Evolutionary conservation across 1,284 basidiomycete species (phyloP).

Genomic region (Rhodotorula sp.): DNA sequence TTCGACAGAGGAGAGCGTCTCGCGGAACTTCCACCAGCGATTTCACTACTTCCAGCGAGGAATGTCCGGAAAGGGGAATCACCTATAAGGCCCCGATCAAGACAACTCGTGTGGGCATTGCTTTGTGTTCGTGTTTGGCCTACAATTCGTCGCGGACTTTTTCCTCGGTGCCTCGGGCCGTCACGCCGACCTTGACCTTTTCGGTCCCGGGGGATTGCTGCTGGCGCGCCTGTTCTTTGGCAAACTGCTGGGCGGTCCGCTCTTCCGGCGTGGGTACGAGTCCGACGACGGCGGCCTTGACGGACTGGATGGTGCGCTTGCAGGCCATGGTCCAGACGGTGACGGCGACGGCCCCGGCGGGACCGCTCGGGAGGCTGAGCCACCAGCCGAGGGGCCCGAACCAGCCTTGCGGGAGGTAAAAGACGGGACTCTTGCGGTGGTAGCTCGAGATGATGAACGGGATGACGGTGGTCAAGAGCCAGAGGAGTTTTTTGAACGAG

Average conservation of each 20-base stretch:
- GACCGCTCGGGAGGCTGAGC: slow-evolving; percentile 75
- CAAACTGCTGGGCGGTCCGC: slow-evolving; percentile 24
- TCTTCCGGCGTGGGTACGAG: slow-evolving; percentile 23
- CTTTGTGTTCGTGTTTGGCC: not conserved
- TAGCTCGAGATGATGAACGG: slow-evolving; percentile 83
- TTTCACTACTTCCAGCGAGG: no score
- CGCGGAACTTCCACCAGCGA: no score
- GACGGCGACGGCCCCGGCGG: slow-evolving; percentile 79
- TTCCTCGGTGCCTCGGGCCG: slow-evolving; percentile 7
- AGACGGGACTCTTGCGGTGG: slow-evolving; percentile 82
- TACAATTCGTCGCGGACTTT: slow-evolving; percentile 28
- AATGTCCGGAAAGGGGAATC: no score
- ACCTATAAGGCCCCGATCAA: no score
- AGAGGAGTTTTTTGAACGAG: slow-evolving; percentile 71
- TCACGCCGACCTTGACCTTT: slow-evolving; percentile 24
- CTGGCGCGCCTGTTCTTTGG: slow-evolving; percentile 10
- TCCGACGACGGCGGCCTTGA: slow-evolving; percentile 69
- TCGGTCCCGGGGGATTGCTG: no score
- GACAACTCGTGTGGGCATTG: no score
- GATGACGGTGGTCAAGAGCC: slow-evolving; percentile 77
- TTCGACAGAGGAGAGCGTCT: no score
- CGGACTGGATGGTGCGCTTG: slow-evolving; percentile 68
- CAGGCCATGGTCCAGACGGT: slow-evolving; percentile 90
- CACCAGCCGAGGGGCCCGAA: slow-evolving; percentile 79
- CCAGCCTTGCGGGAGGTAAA: slow-evolving; percentile 86